Evolutionary conservation across 1,284 basidiomycete genomes (phyloP).

Genomic region (Heliocybe sulcata): DNA sequence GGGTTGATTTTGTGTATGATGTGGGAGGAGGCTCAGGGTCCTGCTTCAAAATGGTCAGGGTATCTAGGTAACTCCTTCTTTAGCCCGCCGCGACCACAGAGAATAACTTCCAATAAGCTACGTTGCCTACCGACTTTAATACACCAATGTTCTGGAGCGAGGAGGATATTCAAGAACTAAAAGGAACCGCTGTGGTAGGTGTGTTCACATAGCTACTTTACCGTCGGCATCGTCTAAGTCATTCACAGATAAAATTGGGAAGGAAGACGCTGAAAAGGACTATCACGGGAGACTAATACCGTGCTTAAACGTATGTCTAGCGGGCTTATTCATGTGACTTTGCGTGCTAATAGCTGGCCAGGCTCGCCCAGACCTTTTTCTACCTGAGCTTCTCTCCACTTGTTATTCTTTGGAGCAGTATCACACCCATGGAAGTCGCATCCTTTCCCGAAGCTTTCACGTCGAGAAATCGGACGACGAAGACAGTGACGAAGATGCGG

Average conservation of each 20-base stretch:
- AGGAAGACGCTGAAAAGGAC: slow-evolving; percentile 73
- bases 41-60: slow-evolving; percentile 55
- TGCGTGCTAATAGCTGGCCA: slow-evolving; percentile 18
- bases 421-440: slow-evolving; percentile 90
- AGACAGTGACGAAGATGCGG: slow-evolving; percentile 21
- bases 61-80: slow-evolving; percentile 53
- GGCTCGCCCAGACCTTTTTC: slow-evolving; percentile 71
- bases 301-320: slow-evolving; percentile 49
- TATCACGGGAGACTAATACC: slow-evolving; percentile 65
- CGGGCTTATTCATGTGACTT: background rate
- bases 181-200: slow-evolving; percentile 85
- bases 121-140: slow-evolving; percentile 68
- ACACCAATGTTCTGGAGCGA: slow-evolving; percentile 95
- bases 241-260: slow-evolving; percentile 77
- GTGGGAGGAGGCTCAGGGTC: slow-evolving; percentile 74
- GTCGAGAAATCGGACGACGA: slow-evolving; percentile 51
- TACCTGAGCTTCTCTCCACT: slow-evolving; percentile 30
- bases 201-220: slow-evolving; percentile 22
- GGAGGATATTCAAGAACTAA: slow-evolving; percentile 69
- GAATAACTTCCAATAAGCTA: slow-evolving; percentile 26
- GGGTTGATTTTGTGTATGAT: slow-evolving; percentile 92
- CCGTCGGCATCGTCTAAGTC: slow-evolving; percentile 7
- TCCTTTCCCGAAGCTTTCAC: slow-evolving; percentile 86
- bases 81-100: background rate
- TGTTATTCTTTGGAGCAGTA: slow-evolving; percentile 74